Conservation (phyloP, 2,329 filamentous ascomycete species). For the Macrophomina phaseolina region DNA sequence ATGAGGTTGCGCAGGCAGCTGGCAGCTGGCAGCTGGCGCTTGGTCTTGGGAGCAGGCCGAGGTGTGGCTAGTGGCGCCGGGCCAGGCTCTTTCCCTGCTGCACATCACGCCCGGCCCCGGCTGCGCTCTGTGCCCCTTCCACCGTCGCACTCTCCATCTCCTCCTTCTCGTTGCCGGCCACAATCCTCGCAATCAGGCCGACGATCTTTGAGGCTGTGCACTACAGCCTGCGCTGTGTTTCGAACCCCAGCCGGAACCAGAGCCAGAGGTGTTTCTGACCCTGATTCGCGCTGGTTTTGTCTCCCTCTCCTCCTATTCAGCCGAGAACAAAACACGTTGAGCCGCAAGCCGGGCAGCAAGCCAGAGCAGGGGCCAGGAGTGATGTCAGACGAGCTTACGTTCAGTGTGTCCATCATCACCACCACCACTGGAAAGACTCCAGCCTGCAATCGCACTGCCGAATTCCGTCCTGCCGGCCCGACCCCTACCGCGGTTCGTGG, state of each 20-base stretch:
- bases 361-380: not conserved
- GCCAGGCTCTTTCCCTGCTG: slow-evolving; percentile 15
- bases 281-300: too few species aligned
- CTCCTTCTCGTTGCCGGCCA: not conserved
- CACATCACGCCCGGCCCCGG: slow-evolving; percentile 5
- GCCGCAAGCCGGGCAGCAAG: too few species aligned
- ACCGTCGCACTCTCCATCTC: slow-evolving; percentile 5
- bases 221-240: too few species aligned
- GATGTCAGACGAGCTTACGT: not conserved
- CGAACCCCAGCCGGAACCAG: too few species aligned
- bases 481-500: not conserved
- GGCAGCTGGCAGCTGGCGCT: not conserved
- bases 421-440: too few species aligned
- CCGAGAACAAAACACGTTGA: too few species aligned
- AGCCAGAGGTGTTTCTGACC: too few species aligned
- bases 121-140: not conserved
- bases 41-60: not conserved
- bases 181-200: not conserved
- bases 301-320: too few species aligned
- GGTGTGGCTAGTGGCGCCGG: slow-evolving; percentile 9
- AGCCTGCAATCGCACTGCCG: not conserved
- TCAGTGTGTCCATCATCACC: too few species aligned
- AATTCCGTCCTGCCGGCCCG: not conserved
- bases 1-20: slow-evolving; percentile 4
- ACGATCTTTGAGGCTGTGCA: not conserved